phyloP scores from a whole-genome alignment of 768 basidiomycete species.

The Daedalea quercina region DNA sequence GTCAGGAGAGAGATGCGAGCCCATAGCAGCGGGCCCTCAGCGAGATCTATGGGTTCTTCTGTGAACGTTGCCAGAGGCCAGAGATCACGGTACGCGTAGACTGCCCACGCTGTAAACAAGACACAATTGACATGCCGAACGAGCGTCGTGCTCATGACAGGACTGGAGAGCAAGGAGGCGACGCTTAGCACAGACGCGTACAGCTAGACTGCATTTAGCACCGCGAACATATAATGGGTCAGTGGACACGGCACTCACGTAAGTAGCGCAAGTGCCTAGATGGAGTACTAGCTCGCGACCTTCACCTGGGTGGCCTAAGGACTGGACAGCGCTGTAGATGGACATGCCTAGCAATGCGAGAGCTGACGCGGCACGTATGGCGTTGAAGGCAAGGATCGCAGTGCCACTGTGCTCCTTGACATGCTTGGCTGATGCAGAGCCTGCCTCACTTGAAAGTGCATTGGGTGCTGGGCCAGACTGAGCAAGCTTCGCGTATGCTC shows the following conservation, averaged over 20 bases:
- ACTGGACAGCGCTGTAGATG: constrained; percentile 36
- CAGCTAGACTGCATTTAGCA: constrained; percentile 5
- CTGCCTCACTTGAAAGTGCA: not conserved
- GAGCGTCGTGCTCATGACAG: constrained; percentile 10
- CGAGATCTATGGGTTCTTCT: constrained; percentile 37
- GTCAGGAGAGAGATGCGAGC: constrained; percentile 39
- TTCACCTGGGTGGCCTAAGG: constrained; percentile 42
- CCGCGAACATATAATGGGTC: not conserved
- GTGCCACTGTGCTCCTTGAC: not conserved
- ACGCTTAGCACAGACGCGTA: constrained; percentile 19
- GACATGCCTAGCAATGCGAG: constrained; percentile 43
- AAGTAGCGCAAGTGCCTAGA: constrained; percentile 8
- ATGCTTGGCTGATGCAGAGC: not conserved
- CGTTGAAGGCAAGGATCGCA: constrained; percentile 35
- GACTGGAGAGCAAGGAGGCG: constrained; percentile 10
- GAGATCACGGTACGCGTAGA: constrained; percentile 51
- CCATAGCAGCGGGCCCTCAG: constrained; percentile 48
- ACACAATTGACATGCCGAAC: constrained; percentile 42
- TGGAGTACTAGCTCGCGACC: constrained; percentile 35
- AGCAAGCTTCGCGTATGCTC: not conserved
- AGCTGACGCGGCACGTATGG: constrained; percentile 38
- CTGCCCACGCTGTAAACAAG: constrained; percentile 36
- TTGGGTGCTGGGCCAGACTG: not conserved
- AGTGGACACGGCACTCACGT: constrained; percentile 7
- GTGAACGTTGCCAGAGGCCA: constrained; percentile 53